phyloP scores from a whole-genome alignment of 495 filamentous ascomycete genomes.

The Astrocystis sublimbata region DNA sequence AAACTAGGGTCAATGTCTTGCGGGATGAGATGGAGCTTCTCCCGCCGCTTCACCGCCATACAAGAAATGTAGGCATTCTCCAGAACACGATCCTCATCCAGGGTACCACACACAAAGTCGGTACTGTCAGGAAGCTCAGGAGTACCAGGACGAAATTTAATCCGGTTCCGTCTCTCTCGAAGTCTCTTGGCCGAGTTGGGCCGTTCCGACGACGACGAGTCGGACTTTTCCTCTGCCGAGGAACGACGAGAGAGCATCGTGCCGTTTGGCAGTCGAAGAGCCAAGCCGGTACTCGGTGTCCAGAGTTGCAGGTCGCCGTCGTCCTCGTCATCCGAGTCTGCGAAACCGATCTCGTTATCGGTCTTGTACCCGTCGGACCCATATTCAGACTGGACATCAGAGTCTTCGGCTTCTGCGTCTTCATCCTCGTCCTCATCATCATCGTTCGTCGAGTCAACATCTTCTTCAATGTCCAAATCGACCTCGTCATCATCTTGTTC shows the following conservation, averaged over 20 bases:
- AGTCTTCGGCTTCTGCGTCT: constrained; percentile 46
- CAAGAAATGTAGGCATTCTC: constrained; percentile 90
- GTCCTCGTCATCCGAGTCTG: constrained; percentile 82
- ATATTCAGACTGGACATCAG: constrained; percentile 55
- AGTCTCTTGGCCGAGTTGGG: constrained; percentile 22
- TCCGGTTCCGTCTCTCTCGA: constrained; percentile 36
- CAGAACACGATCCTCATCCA: constrained; percentile 92
- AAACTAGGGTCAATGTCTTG: constrained; percentile 98
- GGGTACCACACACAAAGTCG: constrained; percentile 95
- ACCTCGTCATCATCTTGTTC: constrained; percentile 54
- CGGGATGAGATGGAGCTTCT: constrained; percentile 75
- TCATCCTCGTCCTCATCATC: constrained; percentile 44
- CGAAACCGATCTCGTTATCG: constrained; percentile 95
- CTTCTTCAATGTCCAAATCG: constrained; percentile 49
- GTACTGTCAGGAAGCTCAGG: constrained; percentile 93
- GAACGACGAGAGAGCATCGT: constrained; percentile 39
- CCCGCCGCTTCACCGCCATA: constrained; percentile 74
- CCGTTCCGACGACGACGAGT: constrained; percentile 39
- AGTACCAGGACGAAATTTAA: constrained; percentile 68
- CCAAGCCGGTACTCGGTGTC: constrained; percentile 63
- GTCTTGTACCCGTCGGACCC: constrained; percentile 81
- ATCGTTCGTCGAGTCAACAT: constrained; percentile 35
- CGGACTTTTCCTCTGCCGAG: constrained; percentile 38
- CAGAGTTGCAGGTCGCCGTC: constrained; percentile 76
- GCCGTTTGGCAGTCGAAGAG: constrained; percentile 39